Evolutionary conservation across 2,329 filamentous ascomycete genomes (phyloP), one percentile per base, ranked within the genome.

Genomic region (Trichoderma sp.): DNA sequence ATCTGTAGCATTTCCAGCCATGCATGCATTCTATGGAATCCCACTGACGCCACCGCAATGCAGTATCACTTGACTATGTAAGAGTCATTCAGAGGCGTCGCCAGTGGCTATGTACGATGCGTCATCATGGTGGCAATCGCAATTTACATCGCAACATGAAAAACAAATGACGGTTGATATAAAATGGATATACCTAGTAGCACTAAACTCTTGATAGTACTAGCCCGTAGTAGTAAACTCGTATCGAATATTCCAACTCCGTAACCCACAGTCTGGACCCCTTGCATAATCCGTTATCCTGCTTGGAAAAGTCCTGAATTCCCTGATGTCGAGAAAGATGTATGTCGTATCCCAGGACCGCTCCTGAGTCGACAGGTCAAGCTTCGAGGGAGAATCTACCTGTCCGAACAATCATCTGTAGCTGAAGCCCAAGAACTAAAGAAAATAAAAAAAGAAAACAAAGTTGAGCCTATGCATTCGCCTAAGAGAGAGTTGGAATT

Each of bases 251-350:
- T 63, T 62, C 66, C 30, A 72, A 72, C 43, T 67, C 70, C 70
- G 21, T 61, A 63, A 62, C 39, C 57, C 70, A 68, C 43, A 61
- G 43, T 62, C 63, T 72, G 61, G 58, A 63, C 51, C 71, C 56
- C 47, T 76, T 77, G 66, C 75, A 77, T 77, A 74, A 24, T 73
- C 74, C 73, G 74, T 76, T 73, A 36, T 71, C 73, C 76, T 76
- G 74, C 74, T 76, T 72, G 62, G 32, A 58, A 63, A 21, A 73
- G 74, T 70, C 71, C 68, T 21, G 21, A 53, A 69, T 64, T 69
- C 65, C 65, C 28, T 57, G 56, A 66, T 72, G 66, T 67, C 60
- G 60, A 71, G 53, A 71, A 30, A 66, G 53, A 62, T 65, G 32
- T 64, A 26, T 58, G 47, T 47, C 71, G 67, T 39, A 69, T 64